Evolutionary conservation across 176 grass and related monocot species (phyloP).

Genomic region (Aegilops tauschii): DNA sequence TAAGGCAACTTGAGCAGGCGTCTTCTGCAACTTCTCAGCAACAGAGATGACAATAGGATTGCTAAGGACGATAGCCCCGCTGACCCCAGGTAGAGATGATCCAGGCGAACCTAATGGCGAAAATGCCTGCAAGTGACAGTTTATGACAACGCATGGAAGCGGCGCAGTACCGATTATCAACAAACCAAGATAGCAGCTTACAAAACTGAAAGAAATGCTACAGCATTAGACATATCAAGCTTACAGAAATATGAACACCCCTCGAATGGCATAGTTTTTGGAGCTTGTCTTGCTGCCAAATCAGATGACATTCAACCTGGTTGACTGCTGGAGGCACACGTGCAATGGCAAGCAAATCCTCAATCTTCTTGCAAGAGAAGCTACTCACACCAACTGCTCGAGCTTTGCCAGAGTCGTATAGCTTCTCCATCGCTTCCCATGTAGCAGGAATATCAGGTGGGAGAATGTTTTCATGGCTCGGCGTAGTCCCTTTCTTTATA

Average conservation of each 20-base stretch:
- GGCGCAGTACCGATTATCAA: not conserved
- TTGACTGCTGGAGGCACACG: slow-evolving; percentile 51
- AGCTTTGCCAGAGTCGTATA: slow-evolving; percentile 45
- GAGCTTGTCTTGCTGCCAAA: slow-evolving; percentile 53
- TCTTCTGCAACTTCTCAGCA: slow-evolving; percentile 46
- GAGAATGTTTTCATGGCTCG: slow-evolving; percentile 35
- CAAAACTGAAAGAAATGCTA: not conserved
- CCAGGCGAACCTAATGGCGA: slow-evolving; percentile 49
- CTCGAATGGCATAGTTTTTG: slow-evolving; percentile 38
- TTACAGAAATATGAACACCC: slow-evolving; percentile 61
- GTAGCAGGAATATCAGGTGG: slow-evolving; percentile 49
- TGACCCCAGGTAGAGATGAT: slow-evolving; percentile 4
- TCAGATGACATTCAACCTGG: slow-evolving; percentile 58
- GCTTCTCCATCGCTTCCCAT: slow-evolving; percentile 57
- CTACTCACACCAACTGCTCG: slow-evolving; percentile 57
- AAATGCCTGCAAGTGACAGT: slow-evolving; percentile 30
- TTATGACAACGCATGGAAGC: not conserved
- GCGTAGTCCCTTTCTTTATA: slow-evolving; percentile 29
- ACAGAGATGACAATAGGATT: slow-evolving; percentile 33
- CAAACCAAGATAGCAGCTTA: not conserved
- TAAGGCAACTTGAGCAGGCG: slow-evolving; percentile 47
- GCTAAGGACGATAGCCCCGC: slow-evolving; percentile 23
- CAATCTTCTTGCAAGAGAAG: slow-evolving; percentile 51
- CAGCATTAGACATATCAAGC: not conserved
- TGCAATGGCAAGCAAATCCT: slow-evolving; percentile 43